Conservation (phyloP, 2,329 filamentous ascomycete genomes). For the Xylariaceae sp. region DNA sequence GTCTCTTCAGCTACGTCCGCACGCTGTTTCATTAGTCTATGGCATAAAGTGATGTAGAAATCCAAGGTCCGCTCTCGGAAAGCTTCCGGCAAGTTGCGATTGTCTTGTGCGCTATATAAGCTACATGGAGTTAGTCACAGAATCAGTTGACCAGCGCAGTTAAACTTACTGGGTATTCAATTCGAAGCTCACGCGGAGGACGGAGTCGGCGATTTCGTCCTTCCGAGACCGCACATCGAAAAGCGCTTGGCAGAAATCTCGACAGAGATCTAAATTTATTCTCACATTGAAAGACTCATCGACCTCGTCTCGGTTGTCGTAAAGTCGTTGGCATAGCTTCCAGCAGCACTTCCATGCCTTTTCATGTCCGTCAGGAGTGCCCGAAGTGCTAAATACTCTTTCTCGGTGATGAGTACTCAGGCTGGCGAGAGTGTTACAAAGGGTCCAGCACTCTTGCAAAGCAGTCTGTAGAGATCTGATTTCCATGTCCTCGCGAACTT, state of each 20-base stretch:
- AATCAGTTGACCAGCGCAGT: background rate
- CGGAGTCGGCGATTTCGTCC: conserved; percentile 79
- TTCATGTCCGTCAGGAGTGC: conserved; percentile 74
- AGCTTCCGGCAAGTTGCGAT: conserved; percentile 72
- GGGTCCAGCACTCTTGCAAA: conserved; percentile 85
- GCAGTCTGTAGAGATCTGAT: conserved; percentile 69
- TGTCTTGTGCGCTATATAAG: conserved; percentile 86
- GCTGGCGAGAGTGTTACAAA: conserved; percentile 86
- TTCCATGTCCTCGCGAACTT: conserved; percentile 50
- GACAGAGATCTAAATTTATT: conserved; percentile 79
- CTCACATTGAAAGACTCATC: conserved; percentile 64
- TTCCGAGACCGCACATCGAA: conserved; percentile 81
- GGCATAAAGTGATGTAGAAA: conserved; percentile 91
- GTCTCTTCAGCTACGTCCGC: conserved; percentile 76
- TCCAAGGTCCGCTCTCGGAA: conserved; percentile 89
- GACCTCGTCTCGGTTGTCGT: conserved; percentile 74
- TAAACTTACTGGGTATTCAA: conserved; percentile 77
- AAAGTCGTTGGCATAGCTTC: conserved; percentile 86
- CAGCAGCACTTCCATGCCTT: conserved; percentile 93
- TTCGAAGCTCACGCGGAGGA: conserved; percentile 89
- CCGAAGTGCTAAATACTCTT: conserved; percentile 72
- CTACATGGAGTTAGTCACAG: conserved; percentile 33
- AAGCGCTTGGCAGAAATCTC: conserved; percentile 86
- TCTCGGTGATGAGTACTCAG: conserved; percentile 81
- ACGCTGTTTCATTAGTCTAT: conserved; percentile 93